Conservation (phyloP, 176 grass and related monocot species). For the Luzula sylvatica region DNA sequence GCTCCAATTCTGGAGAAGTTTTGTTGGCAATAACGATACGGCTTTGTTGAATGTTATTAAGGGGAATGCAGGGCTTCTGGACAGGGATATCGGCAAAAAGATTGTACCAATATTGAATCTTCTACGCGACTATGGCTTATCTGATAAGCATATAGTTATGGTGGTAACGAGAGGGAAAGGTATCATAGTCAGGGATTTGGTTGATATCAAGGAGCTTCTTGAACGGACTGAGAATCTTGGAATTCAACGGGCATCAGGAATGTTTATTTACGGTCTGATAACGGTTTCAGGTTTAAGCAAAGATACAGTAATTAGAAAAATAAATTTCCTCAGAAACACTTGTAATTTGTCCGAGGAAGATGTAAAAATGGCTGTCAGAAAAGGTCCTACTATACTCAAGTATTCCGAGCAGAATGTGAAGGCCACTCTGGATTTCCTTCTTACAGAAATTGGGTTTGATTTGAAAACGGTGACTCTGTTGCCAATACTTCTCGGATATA, state of each 20-base stretch:
- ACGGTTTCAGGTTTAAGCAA: not conserved
- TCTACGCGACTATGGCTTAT: not conserved
- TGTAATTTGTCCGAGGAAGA: not conserved
- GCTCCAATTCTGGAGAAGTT: conserved; percentile 9
- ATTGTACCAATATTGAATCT: not conserved
- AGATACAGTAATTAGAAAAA: not conserved
- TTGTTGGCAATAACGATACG: conserved; percentile 1
- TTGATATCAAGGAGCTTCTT: not conserved
- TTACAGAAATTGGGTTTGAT: not conserved
- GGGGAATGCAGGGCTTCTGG: not conserved
- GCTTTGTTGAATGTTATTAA: not conserved
- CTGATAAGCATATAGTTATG: not conserved
- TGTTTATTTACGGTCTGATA: not conserved
- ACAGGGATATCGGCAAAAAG: not conserved
- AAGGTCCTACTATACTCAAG: not conserved
- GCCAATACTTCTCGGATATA: not conserved
- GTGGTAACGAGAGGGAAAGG: not conserved
- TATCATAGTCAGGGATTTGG: not conserved
- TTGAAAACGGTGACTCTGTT: not conserved
- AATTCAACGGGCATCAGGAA: not conserved
- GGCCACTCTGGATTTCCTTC: no score
- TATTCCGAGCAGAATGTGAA: not conserved
- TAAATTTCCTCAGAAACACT: not conserved
- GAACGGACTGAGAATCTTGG: not conserved
- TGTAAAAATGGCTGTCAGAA: not conserved